A percentile compares a stretch with the other conserved stretches of the same genome.
phyloP scores from a whole-genome alignment of 1,139 yeast species.

The Saccharomyces hybrid region DNA sequence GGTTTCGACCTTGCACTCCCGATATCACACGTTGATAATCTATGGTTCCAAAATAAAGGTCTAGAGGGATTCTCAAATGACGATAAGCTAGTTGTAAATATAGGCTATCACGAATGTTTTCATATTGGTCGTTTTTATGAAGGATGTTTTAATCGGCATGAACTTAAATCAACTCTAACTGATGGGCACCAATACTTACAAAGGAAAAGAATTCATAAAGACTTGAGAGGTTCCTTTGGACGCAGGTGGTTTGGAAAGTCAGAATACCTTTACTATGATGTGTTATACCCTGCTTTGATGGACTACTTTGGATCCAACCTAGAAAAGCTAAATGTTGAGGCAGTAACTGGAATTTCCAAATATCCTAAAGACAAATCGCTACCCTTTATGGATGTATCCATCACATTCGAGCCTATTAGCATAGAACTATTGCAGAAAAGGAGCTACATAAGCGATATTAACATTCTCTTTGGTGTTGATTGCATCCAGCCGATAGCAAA shows the following conservation, averaged over 20 bases:
- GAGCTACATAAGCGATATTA: conserved; percentile 36
- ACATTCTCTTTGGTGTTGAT: conserved; percentile 63
- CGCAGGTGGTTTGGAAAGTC: conserved; percentile 20
- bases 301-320: neutral
- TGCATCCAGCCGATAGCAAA: conserved; percentile 70
- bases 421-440: neutral
- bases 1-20: neutral
- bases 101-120: conserved; percentile 18
- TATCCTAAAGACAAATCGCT: neutral
- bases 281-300: conserved; percentile 4
- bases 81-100: conserved; percentile 11
- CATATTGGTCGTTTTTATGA: conserved; percentile 12
- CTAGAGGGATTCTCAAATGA: conserved; percentile 1
- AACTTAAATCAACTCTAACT: neutral
- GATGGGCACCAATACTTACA: neutral
- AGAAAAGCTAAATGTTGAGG: neutral
- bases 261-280: conserved; percentile 20
- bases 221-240: conserved; percentile 16
- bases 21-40: neutral
- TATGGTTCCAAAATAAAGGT: neutral
- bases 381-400: neutral
- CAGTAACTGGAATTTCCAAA: neutral
- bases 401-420: neutral
- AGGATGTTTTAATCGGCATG: neutral
- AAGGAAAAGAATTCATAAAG: conserved; percentile 15